phyloP scores from a whole-genome alignment of 805 yeast species.

The Metschnikowia proteae region DNA sequence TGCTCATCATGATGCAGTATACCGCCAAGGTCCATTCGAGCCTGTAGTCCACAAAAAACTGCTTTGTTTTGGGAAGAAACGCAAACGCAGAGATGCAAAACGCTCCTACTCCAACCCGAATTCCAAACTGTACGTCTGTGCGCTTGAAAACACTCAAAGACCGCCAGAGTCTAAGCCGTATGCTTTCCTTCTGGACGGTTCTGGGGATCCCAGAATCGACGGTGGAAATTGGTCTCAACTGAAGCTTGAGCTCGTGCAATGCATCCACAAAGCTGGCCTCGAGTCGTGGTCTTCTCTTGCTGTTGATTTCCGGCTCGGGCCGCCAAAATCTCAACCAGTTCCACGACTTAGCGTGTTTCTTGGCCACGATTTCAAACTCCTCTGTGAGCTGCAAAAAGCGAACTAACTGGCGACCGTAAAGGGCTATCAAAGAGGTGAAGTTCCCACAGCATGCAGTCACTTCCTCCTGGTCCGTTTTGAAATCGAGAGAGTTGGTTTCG shows the following conservation, averaged over 20 bases:
- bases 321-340: conserved; percentile 55
- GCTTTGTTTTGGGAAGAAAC: conserved; percentile 53
- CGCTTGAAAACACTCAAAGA: conserved; percentile 50
- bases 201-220: background rate
- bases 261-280: conserved; percentile 20
- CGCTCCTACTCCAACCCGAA: conserved; percentile 78
- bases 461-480: conserved; percentile 66
- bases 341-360: conserved; percentile 35
- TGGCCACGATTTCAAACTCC: conserved; percentile 31
- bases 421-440: conserved; percentile 61
- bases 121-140: conserved; percentile 72
- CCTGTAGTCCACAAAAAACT: conserved; percentile 59
- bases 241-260: conserved; percentile 16
- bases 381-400: conserved; percentile 44
- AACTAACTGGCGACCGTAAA: conserved; percentile 56
- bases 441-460: conserved; percentile 84
- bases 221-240: conserved; percentile 7
- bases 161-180: conserved; percentile 40
- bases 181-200: conserved; percentile 3
- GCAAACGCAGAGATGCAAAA: conserved; percentile 64
- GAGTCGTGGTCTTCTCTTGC: conserved; percentile 3
- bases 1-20: conserved; percentile 78
- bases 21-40: conserved; percentile 86
- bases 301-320: conserved; percentile 10
- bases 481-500: conserved; percentile 29